Evolutionary conservation across 768 basidiomycete species (phyloP).

Genomic region (Phaeotremella fagi): DNA sequence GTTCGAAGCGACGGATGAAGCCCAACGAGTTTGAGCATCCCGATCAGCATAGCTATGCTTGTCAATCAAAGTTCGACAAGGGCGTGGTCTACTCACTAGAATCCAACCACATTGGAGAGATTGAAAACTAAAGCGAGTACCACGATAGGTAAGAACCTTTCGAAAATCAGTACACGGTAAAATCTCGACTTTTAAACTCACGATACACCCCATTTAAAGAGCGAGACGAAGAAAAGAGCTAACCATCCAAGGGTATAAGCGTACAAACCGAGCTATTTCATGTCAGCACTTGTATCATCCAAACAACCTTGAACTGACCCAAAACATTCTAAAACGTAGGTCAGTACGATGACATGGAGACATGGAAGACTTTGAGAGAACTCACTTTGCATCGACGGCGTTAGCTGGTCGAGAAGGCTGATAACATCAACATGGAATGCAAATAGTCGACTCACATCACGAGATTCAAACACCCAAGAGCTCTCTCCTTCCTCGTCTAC

Average conservation of each 20-base stretch:
- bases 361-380: constrained; percentile 1
- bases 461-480: constrained; percentile 97
- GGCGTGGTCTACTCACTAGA: constrained; percentile 70
- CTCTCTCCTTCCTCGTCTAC: constrained; percentile 94
- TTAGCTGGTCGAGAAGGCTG: constrained; percentile 86
- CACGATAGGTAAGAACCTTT: constrained; percentile 90
- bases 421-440: background rate
- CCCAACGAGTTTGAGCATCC: constrained; percentile 91
- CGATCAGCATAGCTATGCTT: constrained; percentile 52
- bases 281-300: constrained; percentile 12
- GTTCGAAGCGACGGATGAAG: constrained; percentile 64
- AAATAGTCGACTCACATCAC: constrained; percentile 64
- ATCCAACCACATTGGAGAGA: constrained; percentile 88
- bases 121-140: constrained; percentile 93
- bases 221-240: constrained; percentile 76
- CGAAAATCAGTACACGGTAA: background rate
- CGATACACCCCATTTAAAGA: constrained; percentile 84
- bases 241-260: constrained; percentile 84
- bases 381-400: constrained; percentile 77
- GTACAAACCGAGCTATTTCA: constrained; percentile 73
- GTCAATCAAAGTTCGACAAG: background rate
- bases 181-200: constrained; percentile 51
- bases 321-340: constrained; percentile 69
- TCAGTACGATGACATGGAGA: background rate
- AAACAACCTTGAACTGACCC: constrained; percentile 56